Base-by-base conservation (phyloP, 1,139 yeast genomes). In the Kodamaea alishanica region DNA sequence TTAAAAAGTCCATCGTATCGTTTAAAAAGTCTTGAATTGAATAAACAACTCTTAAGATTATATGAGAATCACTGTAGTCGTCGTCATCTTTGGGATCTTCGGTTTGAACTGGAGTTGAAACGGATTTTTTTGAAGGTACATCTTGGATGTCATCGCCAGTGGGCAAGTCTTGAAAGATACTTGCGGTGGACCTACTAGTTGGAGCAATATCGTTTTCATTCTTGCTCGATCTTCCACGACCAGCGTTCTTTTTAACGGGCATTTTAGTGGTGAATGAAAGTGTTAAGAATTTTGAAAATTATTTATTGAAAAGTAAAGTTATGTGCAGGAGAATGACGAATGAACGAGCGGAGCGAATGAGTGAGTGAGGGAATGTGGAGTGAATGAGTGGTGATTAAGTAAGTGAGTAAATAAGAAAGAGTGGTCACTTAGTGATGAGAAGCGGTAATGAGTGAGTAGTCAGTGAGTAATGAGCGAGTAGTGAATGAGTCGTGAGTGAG, bases 11-110 rank as follows among this genome's bases (percentile, higher is more conserved):
- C 55, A 71, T 44, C 33, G 65, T 52, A 8, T 61, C 67, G 43
- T 69, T 70, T 35, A 69, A 50, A 43, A 62, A 69, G 41, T 71
- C 76, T 44, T 71, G 76, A 7, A 58, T 48, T 12, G 50, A 49
- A 48, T 58, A 70, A 28, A 70, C 43, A 11, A 46, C 31, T 22
- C 43, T 48, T 22, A 44, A 15, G 2, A 43, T 30, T 20, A 44
- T 35, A 4, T 35, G 24, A 6, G 49, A 47, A 22, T 49, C 39
- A 9, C 38, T 36, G 30, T 38, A 36, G 26, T 48, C 51, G 15
- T 48, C 53, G 15, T 42, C 49, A 25, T 29, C 41, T 6, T 38
- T 45, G 9, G 37, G 43, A 25, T 25, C 40, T 9, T 28, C 26
- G 20, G 22, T 24, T 8, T 10, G 34, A 11, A 28, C 22, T 10